Conservation (phyloP, 108 stramenopile genomes). For the Nitzschia palea region DNA sequence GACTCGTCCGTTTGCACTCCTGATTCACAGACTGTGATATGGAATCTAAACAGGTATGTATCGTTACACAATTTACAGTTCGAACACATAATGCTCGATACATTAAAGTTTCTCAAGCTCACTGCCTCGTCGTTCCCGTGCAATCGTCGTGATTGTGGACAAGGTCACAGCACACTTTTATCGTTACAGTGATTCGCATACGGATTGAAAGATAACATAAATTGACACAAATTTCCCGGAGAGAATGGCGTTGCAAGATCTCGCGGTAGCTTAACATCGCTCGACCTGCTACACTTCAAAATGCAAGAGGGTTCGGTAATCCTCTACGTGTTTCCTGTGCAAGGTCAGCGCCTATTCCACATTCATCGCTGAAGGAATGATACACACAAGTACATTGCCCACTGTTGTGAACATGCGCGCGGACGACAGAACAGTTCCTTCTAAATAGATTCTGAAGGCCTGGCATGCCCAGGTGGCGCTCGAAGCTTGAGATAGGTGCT, state of each 20-base stretch:
- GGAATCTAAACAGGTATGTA: slow-evolving; percentile 1
- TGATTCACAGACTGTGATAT: no score
- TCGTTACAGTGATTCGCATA: neutral
- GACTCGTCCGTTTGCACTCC: no score
- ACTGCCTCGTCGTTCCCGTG: neutral
- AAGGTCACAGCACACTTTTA: slow-evolving; percentile 8
- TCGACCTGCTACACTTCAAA: neutral
- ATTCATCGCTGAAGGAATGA: slow-evolving; percentile 42
- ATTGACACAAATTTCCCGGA: neutral
- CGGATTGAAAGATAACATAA: no score
- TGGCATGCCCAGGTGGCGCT: slow-evolving; percentile 63
- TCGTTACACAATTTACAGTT: neutral
- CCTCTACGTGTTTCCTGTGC: neutral
- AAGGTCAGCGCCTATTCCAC: neutral
- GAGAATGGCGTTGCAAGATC: neutral
- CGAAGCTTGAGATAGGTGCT: slow-evolving; percentile 76
- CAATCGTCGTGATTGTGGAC: slow-evolving; percentile 23
- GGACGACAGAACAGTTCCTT: slow-evolving; percentile 54
- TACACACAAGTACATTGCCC: slow-evolving; percentile 25
- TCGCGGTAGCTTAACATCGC: slow-evolving; percentile 40
- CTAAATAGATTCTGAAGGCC: slow-evolving; percentile 79
- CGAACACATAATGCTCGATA: neutral
- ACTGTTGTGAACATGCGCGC: slow-evolving; percentile 31
- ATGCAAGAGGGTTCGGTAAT: neutral
- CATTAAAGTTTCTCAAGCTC: neutral